Conservation (phyloP, 352 stramenopile species). For the Phytophthora macrochlamydospora region DNA sequence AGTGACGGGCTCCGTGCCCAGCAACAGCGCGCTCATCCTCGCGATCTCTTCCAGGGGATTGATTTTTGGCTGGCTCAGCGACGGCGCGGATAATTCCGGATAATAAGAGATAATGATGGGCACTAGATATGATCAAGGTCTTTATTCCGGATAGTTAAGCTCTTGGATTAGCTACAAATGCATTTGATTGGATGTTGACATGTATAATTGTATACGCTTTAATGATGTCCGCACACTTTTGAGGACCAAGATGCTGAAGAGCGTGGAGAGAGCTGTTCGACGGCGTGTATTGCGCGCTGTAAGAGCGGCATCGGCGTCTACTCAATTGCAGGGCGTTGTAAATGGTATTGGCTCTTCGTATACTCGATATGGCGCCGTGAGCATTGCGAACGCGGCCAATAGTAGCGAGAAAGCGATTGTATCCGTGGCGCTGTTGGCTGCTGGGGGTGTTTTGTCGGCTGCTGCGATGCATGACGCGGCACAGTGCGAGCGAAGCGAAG, state of each 20-base stretch:
- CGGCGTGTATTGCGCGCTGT: constrained; percentile 17
- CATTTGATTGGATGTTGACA: neutral
- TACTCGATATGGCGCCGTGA: constrained; percentile 8
- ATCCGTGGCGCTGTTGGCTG: constrained; percentile 10
- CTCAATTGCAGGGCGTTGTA: neutral
- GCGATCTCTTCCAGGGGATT: constrained; percentile 9
- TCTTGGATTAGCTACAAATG: neutral
- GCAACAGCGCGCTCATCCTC: constrained; percentile 57
- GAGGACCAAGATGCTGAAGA: constrained; percentile 1
- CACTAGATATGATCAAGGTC: no score
- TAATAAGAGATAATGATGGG: constrained; percentile 3
- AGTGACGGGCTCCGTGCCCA: constrained; percentile 82
- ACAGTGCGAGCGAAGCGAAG: constrained; percentile 29
- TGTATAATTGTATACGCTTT: constrained; percentile 1
- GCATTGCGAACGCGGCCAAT: neutral
- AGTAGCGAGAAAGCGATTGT: constrained; percentile 4
- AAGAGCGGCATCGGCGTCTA: neutral
- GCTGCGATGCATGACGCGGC: constrained; percentile 14
- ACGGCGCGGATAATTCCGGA: neutral
- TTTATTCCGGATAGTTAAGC: no score
- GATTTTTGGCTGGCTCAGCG: neutral
- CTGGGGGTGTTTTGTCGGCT: constrained; percentile 13
- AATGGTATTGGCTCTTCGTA: neutral
- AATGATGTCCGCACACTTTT: neutral
- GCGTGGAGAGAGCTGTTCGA: constrained; percentile 12